Evolutionary conservation across 306 rosid species (phyloP), one percentile per base, ranked within the genome.

Genomic region (Rubus parviflorus): DNA sequence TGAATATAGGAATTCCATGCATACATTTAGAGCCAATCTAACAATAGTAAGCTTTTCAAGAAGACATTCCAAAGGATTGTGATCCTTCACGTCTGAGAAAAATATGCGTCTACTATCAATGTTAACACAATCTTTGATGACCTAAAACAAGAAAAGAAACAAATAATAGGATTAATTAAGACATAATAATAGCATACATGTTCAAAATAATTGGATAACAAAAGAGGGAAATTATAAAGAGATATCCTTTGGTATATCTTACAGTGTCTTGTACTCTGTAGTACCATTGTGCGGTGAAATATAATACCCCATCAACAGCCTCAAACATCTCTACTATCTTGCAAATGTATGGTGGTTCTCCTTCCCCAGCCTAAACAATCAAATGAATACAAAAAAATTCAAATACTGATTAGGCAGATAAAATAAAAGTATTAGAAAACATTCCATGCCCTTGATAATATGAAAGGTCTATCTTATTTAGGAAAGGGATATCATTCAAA

Each of bases 201-300:
- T 45, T 15, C 20, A 73, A 54, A 43, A 20, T 20, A 5, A 64
- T 9, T 1, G 16, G 4, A 75, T 47, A n/a, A 42, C 46, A 60
- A 23, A 16, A 54, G 56, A 62, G n/a, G 2, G 37, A 22, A 41
- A 54, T 42, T 0, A 75, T 35, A 41, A 19, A 8, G 19, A 14
- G 37, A 42, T 54, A 37, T 40, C 60, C 0, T 35, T 25, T 2
- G 5, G 2, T 11, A 8, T 73, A 46, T 71, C 93, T 82, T 86
- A 93, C 98, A 0, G 98, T 93, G 75, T 93, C 97, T 63, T 60
- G 74, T 0, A 91, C 90, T 76, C 97, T 75, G 51, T 93, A 93
- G 45, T 88, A 93, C 98, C 98, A 93, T 20, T 89, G 97, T 16
- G 97, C 94, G 0, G 86, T 87, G 68, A 91, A 91, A 73, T 82